A percentile compares a stretch with the other conserved stretches of the same genome.
phyloP scores from a whole-genome alignment of 805 yeast genomes.

The Cyberlindnera nakhonratchasimensis region DNA sequence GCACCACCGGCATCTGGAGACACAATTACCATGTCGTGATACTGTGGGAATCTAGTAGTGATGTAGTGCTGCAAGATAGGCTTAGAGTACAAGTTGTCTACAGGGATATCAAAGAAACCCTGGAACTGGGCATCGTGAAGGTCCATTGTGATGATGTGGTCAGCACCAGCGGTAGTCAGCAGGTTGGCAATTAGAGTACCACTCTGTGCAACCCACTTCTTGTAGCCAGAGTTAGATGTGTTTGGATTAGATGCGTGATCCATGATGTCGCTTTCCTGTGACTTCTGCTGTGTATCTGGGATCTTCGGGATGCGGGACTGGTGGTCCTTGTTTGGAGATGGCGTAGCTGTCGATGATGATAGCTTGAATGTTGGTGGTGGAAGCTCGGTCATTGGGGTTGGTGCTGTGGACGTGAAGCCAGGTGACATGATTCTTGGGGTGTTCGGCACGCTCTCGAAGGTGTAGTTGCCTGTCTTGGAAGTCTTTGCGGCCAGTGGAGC shows the following conservation, averaged over 20 bases:
- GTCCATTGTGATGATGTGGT: conserved; percentile 96
- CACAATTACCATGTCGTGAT: conserved; percentile 81
- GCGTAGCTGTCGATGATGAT: no score
- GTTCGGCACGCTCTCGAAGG: conserved; percentile 47
- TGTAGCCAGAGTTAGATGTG: conserved; percentile 61
- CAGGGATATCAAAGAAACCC: conserved; percentile 95
- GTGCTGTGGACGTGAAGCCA: conserved; percentile 5
- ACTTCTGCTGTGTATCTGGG: conserved; percentile 25
- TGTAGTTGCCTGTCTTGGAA: conserved; percentile 33
- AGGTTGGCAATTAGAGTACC: conserved; percentile 90
- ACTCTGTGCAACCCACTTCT: conserved; percentile 93
- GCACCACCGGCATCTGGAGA: conserved; percentile 99
- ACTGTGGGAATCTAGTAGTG: conserved; percentile 69
- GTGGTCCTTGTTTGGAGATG: conserved; percentile 2
- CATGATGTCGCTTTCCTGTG: conserved; percentile 9
- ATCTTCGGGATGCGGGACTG: conserved; percentile 30
- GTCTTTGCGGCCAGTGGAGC: conserved; percentile 53
- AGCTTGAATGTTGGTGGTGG: conserved; percentile 13
- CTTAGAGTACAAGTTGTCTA: conserved; percentile 86
- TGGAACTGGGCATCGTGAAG: conserved; percentile 97
- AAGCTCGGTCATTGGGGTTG: conserved; percentile 2
- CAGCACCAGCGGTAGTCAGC: conserved; percentile 90
- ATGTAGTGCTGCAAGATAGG: conserved; percentile 88
- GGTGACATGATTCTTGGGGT: conserved; percentile 37
- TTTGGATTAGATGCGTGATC: conserved; percentile 26